Evolutionary conservation across 306 rosid species (phyloP).

Genomic region (Casuarina cunninghamiana): DNA sequence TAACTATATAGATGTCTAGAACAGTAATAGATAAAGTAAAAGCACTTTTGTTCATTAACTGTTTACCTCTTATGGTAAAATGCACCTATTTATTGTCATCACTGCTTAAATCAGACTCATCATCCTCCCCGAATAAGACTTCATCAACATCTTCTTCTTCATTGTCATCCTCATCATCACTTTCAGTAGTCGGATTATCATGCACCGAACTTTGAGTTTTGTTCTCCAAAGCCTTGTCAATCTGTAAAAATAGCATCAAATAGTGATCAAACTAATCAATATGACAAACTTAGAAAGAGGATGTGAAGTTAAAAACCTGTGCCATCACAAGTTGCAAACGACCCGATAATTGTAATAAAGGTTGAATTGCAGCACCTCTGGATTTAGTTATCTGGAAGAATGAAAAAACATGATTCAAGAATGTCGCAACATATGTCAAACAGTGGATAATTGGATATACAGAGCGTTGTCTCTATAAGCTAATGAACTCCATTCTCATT

Average conservation of each 20-base stretch:
- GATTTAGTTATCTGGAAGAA: slow-evolving; percentile 53
- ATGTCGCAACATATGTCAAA: slow-evolving; percentile 8
- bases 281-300: slow-evolving; percentile 9
- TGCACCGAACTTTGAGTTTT: slow-evolving; percentile 28
- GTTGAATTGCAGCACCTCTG: slow-evolving; percentile 63
- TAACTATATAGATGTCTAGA: background rate
- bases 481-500: slow-evolving; percentile 2
- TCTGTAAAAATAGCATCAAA: slow-evolving; percentile 38
- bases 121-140: slow-evolving; percentile 51
- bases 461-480: background rate
- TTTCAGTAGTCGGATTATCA: slow-evolving; percentile 43
- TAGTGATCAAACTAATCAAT: slow-evolving; percentile 23
- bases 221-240: slow-evolving; percentile 61
- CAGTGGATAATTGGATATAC: background rate
- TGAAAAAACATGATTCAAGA: slow-evolving; percentile 13
- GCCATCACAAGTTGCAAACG: slow-evolving; percentile 80
- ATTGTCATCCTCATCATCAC: slow-evolving; percentile 52
- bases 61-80: slow-evolving; percentile 3
- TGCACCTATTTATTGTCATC: slow-evolving; percentile 58
- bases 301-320: slow-evolving; percentile 53
- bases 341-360: slow-evolving; percentile 77
- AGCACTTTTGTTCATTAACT: background rate
- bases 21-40: background rate
- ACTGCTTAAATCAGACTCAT: slow-evolving; percentile 76
- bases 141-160: slow-evolving; percentile 54